Percentiles rank a stretch among this genome's conserved stretches.
phyloP scores from a whole-genome alignment of 139 green algal genomes.

The Pedinophyceae sp. region DNA sequence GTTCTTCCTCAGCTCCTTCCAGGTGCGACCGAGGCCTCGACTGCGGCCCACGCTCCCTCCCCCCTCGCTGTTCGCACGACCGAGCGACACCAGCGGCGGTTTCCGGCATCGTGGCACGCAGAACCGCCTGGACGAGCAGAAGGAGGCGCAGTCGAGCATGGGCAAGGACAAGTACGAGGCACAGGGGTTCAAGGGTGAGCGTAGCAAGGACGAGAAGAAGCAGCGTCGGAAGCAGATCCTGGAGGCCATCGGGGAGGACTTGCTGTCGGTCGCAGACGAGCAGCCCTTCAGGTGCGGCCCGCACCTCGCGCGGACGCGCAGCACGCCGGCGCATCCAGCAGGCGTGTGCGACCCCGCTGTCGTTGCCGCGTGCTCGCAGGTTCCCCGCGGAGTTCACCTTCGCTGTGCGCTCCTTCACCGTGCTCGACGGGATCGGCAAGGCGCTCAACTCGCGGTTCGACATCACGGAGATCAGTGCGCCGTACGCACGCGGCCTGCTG shows the following conservation, averaged over 20 bases:
- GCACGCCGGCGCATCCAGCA: no score
- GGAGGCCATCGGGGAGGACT: slow-evolving; percentile 79
- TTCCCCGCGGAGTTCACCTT: slow-evolving; percentile 98
- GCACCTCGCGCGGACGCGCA: no score
- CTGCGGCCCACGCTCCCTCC: no score
- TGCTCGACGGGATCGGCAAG: slow-evolving; percentile 98
- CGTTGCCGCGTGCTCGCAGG: no score
- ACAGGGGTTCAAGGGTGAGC: slow-evolving; percentile 65
- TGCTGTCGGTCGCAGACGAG: slow-evolving; percentile 81
- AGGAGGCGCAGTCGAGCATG: slow-evolving; percentile 22
- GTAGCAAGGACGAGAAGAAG: slow-evolving; percentile 61
- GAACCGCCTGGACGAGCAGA: slow-evolving; percentile 34
- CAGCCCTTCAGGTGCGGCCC: slow-evolving; percentile 98
- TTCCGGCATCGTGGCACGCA: no score
- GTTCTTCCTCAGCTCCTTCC: slow-evolving; percentile 92
- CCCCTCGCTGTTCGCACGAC: no score
- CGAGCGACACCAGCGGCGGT: no score
- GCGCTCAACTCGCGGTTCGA: slow-evolving; percentile 85
- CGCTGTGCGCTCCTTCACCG: slow-evolving; percentile 73
- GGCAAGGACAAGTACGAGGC: slow-evolving; percentile 39
- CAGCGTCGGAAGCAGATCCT: slow-evolving; percentile 72
- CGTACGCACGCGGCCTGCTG: slow-evolving; percentile 81
- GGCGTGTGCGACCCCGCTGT: no score
- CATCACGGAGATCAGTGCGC: slow-evolving; percentile 90
- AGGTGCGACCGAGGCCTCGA: slow-evolving; percentile 27